Evolutionary conservation across 108 stramenopile genomes (phyloP).

Genomic region (Cyclostephanos tholiformis): DNA sequence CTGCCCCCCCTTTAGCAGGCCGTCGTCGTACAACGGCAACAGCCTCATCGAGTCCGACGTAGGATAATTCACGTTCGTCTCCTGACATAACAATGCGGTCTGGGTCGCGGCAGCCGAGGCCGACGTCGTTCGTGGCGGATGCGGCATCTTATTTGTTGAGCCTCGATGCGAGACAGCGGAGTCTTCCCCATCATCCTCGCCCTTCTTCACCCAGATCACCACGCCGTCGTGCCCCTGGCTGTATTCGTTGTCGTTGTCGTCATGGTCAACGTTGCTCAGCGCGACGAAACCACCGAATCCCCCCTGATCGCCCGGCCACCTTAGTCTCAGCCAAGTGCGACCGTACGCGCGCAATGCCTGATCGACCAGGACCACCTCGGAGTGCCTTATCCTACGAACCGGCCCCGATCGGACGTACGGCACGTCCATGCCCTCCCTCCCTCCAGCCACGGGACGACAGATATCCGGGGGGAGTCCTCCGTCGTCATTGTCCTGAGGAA

Average conservation of each 20-base stretch:
- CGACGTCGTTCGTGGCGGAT: neutral
- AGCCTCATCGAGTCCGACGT: conserved; percentile 73
- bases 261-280: conserved; percentile 43
- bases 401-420: conserved; percentile 10
- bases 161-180: neutral
- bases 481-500: neutral
- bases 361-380: conserved; percentile 85
- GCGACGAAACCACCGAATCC: conserved; percentile 87
- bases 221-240: conserved; percentile 43
- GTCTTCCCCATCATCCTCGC: neutral
- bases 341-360: conserved; percentile 61
- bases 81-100: conserved; percentile 14
- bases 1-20: conserved; percentile 40
- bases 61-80: conserved; percentile 55
- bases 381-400: conserved; percentile 78
- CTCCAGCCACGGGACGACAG: too few species aligned
- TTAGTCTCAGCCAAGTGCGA: conserved; percentile 77
- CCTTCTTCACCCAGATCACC: conserved; percentile 6
- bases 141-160: too few species aligned
- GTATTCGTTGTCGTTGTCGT: conserved; percentile 18
- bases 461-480: neutral
- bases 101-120: neutral
- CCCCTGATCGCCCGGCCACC: conserved; percentile 81
- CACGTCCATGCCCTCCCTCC: too few species aligned
- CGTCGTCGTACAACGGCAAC: conserved; percentile 75